Evolutionary conservation across 2,329 filamentous ascomycete genomes (phyloP).

Genomic region (Sodiomyces alkalinus): DNA sequence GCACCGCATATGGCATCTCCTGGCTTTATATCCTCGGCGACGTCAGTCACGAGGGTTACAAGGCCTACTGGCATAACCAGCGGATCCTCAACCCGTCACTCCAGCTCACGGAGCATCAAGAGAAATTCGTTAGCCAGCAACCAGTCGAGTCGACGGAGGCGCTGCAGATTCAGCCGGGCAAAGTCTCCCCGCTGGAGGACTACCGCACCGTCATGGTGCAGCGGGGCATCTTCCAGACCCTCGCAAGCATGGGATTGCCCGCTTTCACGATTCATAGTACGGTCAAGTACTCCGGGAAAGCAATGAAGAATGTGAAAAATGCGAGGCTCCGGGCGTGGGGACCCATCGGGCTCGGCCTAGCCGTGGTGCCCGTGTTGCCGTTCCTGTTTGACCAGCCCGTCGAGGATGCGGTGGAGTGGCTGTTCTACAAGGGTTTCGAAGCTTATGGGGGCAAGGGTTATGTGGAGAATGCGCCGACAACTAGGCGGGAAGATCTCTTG

Average conservation of each 20-base stretch:
- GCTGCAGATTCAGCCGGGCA: conserved; percentile 16
- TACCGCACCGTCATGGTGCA: conserved; percentile 85
- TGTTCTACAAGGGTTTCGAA: conserved; percentile 71
- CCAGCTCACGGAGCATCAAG: conserved; percentile 33
- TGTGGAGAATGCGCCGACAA: conserved; percentile 38
- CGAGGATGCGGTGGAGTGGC: conserved; percentile 79
- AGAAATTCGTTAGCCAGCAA: conserved; percentile 30
- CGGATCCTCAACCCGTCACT: conserved; percentile 53
- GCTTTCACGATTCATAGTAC: conserved; percentile 90
- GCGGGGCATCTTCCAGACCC: conserved; percentile 73
- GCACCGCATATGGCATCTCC: conserved; percentile 73
- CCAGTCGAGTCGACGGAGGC: conserved; percentile 12
- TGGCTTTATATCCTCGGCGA: conserved; percentile 90
- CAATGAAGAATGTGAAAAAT: conserved; percentile 74
- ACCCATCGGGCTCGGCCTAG: conserved; percentile 71
- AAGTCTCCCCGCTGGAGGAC: conserved; percentile 64
- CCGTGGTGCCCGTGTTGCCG: conserved; percentile 70
- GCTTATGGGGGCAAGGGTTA: conserved; percentile 47
- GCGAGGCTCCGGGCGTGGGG: conserved; percentile 64
- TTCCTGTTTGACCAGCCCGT: conserved; percentile 83
- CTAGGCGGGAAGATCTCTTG: conserved; percentile 34
- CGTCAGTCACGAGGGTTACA: conserved; percentile 86
- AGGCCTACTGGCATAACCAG: conserved; percentile 82
- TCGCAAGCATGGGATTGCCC: conserved; percentile 88
- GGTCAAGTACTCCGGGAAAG: conserved; percentile 73